Base-by-base conservation (phyloP, 2,329 filamentous ascomycete genomes). In the Leptodontidium sp. region DNA sequence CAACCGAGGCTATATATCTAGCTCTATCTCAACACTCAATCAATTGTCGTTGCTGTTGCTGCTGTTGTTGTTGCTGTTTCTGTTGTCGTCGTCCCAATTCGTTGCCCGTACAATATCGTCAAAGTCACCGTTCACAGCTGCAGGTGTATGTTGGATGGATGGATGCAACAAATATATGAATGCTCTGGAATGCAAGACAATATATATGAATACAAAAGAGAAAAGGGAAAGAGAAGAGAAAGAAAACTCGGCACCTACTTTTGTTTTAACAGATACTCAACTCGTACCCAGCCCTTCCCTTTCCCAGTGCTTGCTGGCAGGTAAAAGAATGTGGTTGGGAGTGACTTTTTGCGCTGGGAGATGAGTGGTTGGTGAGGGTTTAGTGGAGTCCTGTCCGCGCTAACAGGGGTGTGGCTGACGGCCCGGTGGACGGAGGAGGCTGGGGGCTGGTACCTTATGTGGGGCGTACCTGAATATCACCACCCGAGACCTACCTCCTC, bases 391-490 rank as follows among this genome's bases (percentile, higher is more conserved):
- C 8, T 4, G 4, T 9, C 9, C 5, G 45, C 17, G 15, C 45
- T 47, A 11, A 40, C 55, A 40, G n/a, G 55, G 55, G 17, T 40
- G 55, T 24, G 55, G 35, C 8, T 47, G 45, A 47, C 17, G n/a
- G 53, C 14, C 29, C n/a, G 55, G 24, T 17, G 32, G 5, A 32
- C 32, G 17, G 14, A 24, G 40, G 58, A 61, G 57, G 57, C 57
- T 61, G 57, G 57, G 14, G 58, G 38, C n/a, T 47, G 38, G 58
- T 35, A 29, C n/a, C 21, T 21, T 21, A 21, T 43, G 40, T 61
- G 26, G 21, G 58, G 26, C 38, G 58, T 61, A 61, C 58, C 38
- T 61, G 58, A 61, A 61, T 35, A 45, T 61, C 58, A 45, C 17
- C 9, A 47, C 17, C n/a, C 21, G 6, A 17, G 24, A 32, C 29